Percentiles rank a stretch among this genome's conserved stretches.
Conservation (phyloP, 1,139 yeast species). For the Blastobotrys illinoisensis region DNA sequence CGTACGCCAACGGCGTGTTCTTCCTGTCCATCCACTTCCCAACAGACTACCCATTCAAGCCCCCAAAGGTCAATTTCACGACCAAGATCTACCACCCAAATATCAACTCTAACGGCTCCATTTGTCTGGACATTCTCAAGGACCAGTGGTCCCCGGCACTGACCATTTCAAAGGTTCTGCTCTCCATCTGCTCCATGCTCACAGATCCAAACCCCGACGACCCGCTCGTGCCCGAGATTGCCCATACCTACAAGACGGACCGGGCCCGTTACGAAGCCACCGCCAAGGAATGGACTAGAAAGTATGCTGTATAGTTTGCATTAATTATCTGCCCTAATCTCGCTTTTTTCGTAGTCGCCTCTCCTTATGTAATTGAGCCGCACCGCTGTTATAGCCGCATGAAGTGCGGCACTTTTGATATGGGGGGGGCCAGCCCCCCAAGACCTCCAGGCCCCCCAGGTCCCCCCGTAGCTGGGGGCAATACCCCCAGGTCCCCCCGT, state of each 20-base stretch:
- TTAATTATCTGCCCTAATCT: neutral
- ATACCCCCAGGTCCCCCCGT: no score
- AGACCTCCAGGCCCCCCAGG: no score
- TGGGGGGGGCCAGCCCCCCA: neutral
- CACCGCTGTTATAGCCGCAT: no score
- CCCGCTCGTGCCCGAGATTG: conserved; percentile 97
- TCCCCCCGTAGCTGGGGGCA: neutral
- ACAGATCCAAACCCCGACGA: conserved; percentile 99
- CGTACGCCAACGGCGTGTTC: conserved; percentile 90
- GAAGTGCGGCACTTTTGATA: no score
- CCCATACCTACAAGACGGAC: conserved; percentile 93
- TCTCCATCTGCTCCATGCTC: conserved; percentile 82
- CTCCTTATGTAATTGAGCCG: no score
- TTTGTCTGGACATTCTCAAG: conserved; percentile 77
- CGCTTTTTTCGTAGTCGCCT: no score
- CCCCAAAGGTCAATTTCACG: conserved; percentile 87
- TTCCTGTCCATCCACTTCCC: conserved; percentile 90
- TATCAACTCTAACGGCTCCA: conserved; percentile 82
- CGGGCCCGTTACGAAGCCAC: conserved; percentile 92
- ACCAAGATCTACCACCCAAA: conserved; percentile 90
- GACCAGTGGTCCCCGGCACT: conserved; percentile 92
- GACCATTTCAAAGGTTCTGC: conserved; percentile 81
- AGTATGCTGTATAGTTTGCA: conserved; percentile 72
- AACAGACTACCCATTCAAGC: conserved; percentile 91
- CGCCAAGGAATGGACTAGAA: conserved; percentile 98